Evolutionary conservation across 164 flowering plant species (phyloP).

Genomic region (Brasenia schreberi): DNA sequence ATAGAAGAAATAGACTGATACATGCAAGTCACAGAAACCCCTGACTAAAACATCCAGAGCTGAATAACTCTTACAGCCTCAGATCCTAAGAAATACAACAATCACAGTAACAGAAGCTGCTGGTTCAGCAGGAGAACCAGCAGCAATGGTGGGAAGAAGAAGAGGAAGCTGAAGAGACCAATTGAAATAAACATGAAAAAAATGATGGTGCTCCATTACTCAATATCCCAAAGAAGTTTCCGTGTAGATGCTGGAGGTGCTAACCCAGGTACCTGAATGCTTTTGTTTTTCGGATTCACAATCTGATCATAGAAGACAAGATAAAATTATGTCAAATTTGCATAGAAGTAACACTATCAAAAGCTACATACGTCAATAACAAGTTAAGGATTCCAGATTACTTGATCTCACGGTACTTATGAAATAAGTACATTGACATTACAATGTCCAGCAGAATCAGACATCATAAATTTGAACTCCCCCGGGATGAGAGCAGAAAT

Average conservation of each 20-base stretch:
- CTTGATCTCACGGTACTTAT: too few species aligned
- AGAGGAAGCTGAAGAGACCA: not conserved
- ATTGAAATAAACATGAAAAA: too few species aligned
- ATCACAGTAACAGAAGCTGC: not conserved
- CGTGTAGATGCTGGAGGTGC: conserved; percentile 72
- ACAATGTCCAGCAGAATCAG: too few species aligned
- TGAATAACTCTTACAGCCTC: not conserved
- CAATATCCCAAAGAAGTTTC: conserved; percentile 44
- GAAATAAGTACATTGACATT: too few species aligned
- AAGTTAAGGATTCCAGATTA: too few species aligned
- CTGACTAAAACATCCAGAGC: not conserved
- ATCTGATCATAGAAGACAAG: conserved; percentile 29
- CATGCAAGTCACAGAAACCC: not conserved
- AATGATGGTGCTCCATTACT: not conserved
- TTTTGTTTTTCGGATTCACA: conserved; percentile 76
- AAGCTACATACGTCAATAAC: too few species aligned
- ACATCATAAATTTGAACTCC: too few species aligned
- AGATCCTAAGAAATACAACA: not conserved
- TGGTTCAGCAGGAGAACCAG: not conserved
- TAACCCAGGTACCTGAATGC: conserved; percentile 80
- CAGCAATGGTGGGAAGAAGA: not conserved
- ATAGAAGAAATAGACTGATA: not conserved
- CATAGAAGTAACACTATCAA: too few species aligned
- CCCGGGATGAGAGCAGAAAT: too few species aligned
- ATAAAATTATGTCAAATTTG: too few species aligned